phyloP scores from a whole-genome alignment of 116 monocot species.

The Thalassia testudinum region DNA sequence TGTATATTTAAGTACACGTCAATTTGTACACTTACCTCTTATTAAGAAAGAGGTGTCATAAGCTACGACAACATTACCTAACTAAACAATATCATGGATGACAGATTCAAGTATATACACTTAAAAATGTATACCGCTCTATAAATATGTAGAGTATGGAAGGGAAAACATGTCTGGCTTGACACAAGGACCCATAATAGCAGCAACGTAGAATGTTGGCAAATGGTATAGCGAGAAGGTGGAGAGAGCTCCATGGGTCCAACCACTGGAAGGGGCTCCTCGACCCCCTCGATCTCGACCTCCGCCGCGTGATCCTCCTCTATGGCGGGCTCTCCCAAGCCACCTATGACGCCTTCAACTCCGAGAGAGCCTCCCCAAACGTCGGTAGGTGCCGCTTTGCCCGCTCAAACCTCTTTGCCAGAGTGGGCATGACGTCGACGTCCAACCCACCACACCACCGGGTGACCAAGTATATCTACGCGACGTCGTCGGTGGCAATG shows the following conservation, averaged over 20 bases:
- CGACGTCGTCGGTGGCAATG: constrained; percentile 36
- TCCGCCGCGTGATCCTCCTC: constrained; percentile 47
- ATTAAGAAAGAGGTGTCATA: too few species aligned
- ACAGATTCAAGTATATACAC: too few species aligned
- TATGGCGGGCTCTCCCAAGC: constrained; percentile 77
- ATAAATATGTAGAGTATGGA: too few species aligned
- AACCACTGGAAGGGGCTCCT: constrained; percentile 60
- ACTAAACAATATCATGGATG: too few species aligned
- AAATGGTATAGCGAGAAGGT: constrained; percentile 2
- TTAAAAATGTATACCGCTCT: too few species aligned
- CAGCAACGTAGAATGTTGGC: too few species aligned
- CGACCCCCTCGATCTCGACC: constrained; percentile 70
- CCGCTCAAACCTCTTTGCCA: constrained; percentile 25
- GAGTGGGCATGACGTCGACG: constrained; percentile 13
- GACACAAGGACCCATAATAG: too few species aligned
- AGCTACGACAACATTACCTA: too few species aligned
- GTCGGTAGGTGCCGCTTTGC: constrained; percentile 51
- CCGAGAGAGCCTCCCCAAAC: constrained; percentile 30
- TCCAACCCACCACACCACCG: constrained; percentile 21
- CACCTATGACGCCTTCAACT: constrained; percentile 66
- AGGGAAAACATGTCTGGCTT: too few species aligned
- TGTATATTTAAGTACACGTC: too few species aligned
- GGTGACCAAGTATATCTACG: constrained; percentile 68
- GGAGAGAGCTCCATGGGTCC: constrained; percentile 16
- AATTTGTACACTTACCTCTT: too few species aligned